A percentile compares a stretch with the other conserved stretches of the same genome.
Conservation (phyloP, 495 filamentous ascomycete genomes). For the Penicillium cosmopolitanum region DNA sequence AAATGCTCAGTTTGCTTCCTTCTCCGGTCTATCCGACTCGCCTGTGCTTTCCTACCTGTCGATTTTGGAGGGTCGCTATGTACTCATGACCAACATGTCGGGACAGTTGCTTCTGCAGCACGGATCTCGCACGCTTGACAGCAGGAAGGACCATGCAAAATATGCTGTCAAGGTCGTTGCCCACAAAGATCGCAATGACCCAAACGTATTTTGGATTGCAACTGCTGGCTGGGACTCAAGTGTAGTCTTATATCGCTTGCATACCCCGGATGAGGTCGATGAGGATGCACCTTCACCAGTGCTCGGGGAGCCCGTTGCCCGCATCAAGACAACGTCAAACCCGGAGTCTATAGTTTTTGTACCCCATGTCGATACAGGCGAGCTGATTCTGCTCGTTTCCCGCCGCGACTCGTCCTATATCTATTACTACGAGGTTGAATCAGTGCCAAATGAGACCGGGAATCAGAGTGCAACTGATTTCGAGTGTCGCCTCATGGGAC, state of each 20-base stretch:
- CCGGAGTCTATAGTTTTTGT: conserved; percentile 66
- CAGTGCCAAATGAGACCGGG: not conserved
- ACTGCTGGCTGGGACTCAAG: conserved; percentile 70
- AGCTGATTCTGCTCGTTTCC: conserved; percentile 56
- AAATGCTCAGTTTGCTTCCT: conserved; percentile 31
- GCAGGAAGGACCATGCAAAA: conserved; percentile 62
- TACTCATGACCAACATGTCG: conserved; percentile 64
- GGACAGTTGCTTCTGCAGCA: conserved; percentile 57
- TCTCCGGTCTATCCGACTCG: conserved; percentile 56
- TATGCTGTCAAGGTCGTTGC: conserved; percentile 61
- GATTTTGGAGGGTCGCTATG: conserved; percentile 35
- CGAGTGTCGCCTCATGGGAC: conserved; percentile 49
- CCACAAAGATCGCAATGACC: conserved; percentile 30
- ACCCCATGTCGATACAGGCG: conserved; percentile 45
- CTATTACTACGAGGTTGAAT: conserved; percentile 58
- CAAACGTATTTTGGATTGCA: conserved; percentile 48
- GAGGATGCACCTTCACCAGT: conserved; percentile 8
- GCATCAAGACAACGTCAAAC: conserved; percentile 56
- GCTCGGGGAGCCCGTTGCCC: conserved; percentile 48
- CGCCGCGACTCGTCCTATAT: conserved; percentile 65
- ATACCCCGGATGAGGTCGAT: conserved; percentile 12
- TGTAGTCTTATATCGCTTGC: conserved; percentile 54
- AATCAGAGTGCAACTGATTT: conserved; percentile 4
- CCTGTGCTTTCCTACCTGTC: conserved; percentile 58
- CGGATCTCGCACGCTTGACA: conserved; percentile 43